Evolutionary conservation across 805 yeast genomes (phyloP).

Genomic region (Nadsonia fulvescens): DNA sequence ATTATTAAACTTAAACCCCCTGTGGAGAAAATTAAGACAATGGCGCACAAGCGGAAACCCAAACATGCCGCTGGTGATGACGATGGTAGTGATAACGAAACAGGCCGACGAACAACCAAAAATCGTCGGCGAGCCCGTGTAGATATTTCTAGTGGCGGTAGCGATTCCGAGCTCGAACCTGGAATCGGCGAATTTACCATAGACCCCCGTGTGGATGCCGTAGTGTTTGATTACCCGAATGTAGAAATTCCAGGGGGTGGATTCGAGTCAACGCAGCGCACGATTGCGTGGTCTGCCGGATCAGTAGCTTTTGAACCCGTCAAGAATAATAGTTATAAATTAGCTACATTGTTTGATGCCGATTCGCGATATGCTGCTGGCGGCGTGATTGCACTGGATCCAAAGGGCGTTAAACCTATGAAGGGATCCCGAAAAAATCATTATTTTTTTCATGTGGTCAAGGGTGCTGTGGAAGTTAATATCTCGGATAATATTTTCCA

Average conservation of each 20-base stretch:
- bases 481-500: slow-evolving; percentile 40
- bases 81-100: slow-evolving; percentile 5
- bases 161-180: too few species aligned
- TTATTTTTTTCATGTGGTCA: slow-evolving; percentile 56
- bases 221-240: slow-evolving; percentile 35
- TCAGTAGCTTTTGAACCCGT: slow-evolving; percentile 24
- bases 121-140: too few species aligned
- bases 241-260: slow-evolving; percentile 18
- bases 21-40: too few species aligned
- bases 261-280: slow-evolving; percentile 22
- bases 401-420: slow-evolving; percentile 37
- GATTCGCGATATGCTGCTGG: slow-evolving; percentile 9
- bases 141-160: too few species aligned
- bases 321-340: slow-evolving; percentile 34
- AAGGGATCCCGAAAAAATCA: slow-evolving; percentile 47
- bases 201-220: slow-evolving; percentile 8
- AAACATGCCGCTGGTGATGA: not conserved
- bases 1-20: too few species aligned
- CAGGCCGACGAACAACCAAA: too few species aligned
- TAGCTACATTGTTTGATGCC: slow-evolving; percentile 43
- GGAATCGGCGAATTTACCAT: slow-evolving; percentile 1
- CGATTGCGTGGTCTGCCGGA: slow-evolving; percentile 44
- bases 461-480: slow-evolving; percentile 53
- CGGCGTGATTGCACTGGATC: slow-evolving; percentile 8
- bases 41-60: slow-evolving; percentile 1